Base-by-base conservation (phyloP, 1,139 yeast species). In the Geotrichum aggregatum region DNA sequence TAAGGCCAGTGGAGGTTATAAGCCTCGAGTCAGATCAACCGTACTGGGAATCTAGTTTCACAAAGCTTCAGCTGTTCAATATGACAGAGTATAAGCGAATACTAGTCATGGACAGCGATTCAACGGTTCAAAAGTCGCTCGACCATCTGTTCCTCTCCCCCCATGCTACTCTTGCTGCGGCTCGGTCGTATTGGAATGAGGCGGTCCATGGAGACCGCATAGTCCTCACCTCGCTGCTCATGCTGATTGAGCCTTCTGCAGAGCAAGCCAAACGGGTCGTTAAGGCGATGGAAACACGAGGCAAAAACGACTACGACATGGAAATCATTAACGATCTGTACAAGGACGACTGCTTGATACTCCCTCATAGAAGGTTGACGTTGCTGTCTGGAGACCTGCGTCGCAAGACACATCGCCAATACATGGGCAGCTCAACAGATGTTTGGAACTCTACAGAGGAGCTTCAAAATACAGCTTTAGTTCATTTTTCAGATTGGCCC, bases 91-190 rank as follows among this genome's bases (percentile, higher is more conserved):
- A 72, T 61, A 73, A 75, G 13, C 63, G 79, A 40, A 60, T 78
- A n/a, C 63, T 78, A 8, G 76, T 71, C 59, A 54, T 78, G 60
- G 77, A 74, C 55, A 69, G 72, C 35, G 77, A 74, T 61, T 71
- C 74, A 1, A 52, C 63, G 1, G 57, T 66, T 21, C 31, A 60
- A 2, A 16, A 40, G 18, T 58, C 55, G 22, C 56, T 78, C 61
- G 82, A 78, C 63, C 78, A 76, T 49, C 58, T 77, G 43, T 78
- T 78, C 58, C 74, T 76, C 53, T 41, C 75, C 7, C 80, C 80
- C 11, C 69, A 68, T 1, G 65, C 68, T 14, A 58, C 64, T 45
- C 54, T 73, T 26, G 73, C 74, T 0, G 59, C 67, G 36, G 68
- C 75, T 1, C 52, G 69, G 0, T 67, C 70, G 21, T 73, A 72